Evolutionary conservation across 148 eudicot genomes (phyloP), one percentile per base, ranked within the genome.

Genomic region (Silene conica): DNA sequence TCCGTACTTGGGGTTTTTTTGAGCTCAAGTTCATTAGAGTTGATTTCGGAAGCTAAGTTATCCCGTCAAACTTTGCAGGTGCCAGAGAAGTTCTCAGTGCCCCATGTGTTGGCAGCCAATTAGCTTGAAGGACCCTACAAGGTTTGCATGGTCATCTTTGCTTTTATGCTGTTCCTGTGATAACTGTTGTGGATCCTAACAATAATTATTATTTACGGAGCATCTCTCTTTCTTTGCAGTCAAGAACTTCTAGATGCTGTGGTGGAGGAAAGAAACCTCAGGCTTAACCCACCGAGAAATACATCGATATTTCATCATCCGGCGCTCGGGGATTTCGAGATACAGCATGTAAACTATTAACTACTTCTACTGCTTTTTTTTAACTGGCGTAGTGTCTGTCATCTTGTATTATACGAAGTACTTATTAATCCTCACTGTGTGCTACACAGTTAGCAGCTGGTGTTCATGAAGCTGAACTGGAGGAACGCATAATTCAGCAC

Each of bases 91-190:
- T 80, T 88, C 98, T 61, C 92, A 94, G 79, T 94, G 98, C 78
- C 98, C 98, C 12, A 94, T 94, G 98, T 94, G 98, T 74, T 94
- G 97, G 97, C 98, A 91, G 77, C 79, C 96, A 45, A 87, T 94
- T 84, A 87, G 89, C 80, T 65, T 94, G 86, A 94, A 94, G 85
- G 98, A 94, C 68, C 87, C 97, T 69, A 83, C 84, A 79, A 85
- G 98, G 63, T 73, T 69, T 80, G 80, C 22, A 8, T 63, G 14
- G 16, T 67, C 63, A 50, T 55, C 70, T 34, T 9, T 67, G 26
- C 43, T 12, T 12, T 57, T 28, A 8, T 21, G 5, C 21, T 19
- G 52, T 46, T 58, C 26, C 25, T 58, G 21, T 19, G 46, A 43
- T 50, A 28, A 14, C 26, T 73, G 54, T 23, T 41, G 13, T 58